A percentile compares a stretch with the other conserved stretches of the same genome.
phyloP scores from a whole-genome alignment of 805 yeast genomes.

The Brettanomyces anomalus region DNA sequence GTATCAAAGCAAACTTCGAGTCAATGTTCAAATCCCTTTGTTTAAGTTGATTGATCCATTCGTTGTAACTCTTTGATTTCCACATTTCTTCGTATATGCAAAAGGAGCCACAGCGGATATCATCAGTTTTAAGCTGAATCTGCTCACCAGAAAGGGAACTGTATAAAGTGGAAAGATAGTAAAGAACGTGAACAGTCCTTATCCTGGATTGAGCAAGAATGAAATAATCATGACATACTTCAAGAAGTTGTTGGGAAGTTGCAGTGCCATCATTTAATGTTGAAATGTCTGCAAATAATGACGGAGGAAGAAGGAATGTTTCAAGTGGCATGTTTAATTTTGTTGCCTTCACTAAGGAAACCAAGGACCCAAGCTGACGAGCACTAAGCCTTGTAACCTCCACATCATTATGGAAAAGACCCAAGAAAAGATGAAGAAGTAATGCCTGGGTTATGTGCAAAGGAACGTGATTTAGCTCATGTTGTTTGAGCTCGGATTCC shows the following conservation, averaged over 20 bases:
- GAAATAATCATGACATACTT: slow-evolving; percentile 40
- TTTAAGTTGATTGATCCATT: slow-evolving; percentile 40
- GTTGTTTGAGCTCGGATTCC: slow-evolving; percentile 38
- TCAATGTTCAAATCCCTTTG: slow-evolving; percentile 34
- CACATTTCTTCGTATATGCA: slow-evolving; percentile 54
- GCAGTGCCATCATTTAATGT: slow-evolving; percentile 13
- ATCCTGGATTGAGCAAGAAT: slow-evolving; percentile 47
- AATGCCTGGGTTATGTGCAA: slow-evolving; percentile 49
- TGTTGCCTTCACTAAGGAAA: slow-evolving; percentile 44
- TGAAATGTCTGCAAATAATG: slow-evolving; percentile 16
- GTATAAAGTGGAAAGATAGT: slow-evolving; percentile 39
- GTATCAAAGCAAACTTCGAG: slow-evolving; percentile 46
- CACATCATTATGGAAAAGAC: slow-evolving; percentile 47
- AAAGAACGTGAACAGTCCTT: slow-evolving; percentile 42
- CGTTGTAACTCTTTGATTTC: slow-evolving; percentile 38
- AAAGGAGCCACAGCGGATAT: slow-evolving; percentile 56
- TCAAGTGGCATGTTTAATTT: slow-evolving; percentile 44
- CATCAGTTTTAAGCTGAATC: slow-evolving; percentile 31
- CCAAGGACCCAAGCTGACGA: slow-evolving; percentile 45
- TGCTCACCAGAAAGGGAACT: slow-evolving; percentile 35
- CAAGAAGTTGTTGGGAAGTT: slow-evolving; percentile 19
- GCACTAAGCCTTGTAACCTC: slow-evolving; percentile 40
- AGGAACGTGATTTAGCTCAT: slow-evolving; percentile 45
- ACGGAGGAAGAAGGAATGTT: slow-evolving; percentile 34
- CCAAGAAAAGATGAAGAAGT: slow-evolving; percentile 45